Evolutionary conservation across 139 green algal species (phyloP), one percentile per base, ranked within the genome.

Genomic region (Chlorella sp.): DNA sequence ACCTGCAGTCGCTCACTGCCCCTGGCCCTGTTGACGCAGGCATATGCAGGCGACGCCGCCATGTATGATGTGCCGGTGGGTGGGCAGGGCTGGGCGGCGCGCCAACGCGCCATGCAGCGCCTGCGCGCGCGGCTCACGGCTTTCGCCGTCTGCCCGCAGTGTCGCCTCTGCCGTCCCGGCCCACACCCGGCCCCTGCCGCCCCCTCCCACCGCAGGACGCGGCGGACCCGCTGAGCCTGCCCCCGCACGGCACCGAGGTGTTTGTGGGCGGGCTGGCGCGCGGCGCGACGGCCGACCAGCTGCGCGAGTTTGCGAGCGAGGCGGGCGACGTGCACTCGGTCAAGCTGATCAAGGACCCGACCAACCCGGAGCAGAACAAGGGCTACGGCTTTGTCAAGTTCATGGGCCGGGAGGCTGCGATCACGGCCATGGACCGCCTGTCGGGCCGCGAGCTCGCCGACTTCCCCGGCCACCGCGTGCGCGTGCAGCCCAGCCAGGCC

Each of bases 311-410:
- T 84, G 79, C 85, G 2, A 63, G 50, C 7, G 45, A 84, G 56
- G 72, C 60, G 33, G 85, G 85, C 11, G 81, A 86, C 29, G 83
- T 90, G 51, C 76, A 83, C 61, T 68, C 42, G 11, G 71, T 74
- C 29, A 74, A 71, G 43, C 41, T 90, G 40, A 59, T 83, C 19
- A 77, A 86, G 64, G 89, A 95, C 75, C 85, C 86, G 6, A 77
- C 82, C 63, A 89, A 85, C 66, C 74, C 82, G 48, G 77, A 74
- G n/a, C 79, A 85, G 29, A 95, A 94, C 75, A 84, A 87, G 71
- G 91, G 91, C 81, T 96, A 91, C 72, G 88, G 83, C 27, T 97
- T 97, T 70, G 83, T 93, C 21, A 90, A 90, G 45, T 97, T 85
- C 82, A 92, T 74, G 51, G 80, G 71, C 0, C 80, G 71, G 42